These are phyloP conservation scores for Phytophthora pinifolia DNA, from an alignment of 352 stramenopile genomes.

Conservation along the genomic window DNA sequence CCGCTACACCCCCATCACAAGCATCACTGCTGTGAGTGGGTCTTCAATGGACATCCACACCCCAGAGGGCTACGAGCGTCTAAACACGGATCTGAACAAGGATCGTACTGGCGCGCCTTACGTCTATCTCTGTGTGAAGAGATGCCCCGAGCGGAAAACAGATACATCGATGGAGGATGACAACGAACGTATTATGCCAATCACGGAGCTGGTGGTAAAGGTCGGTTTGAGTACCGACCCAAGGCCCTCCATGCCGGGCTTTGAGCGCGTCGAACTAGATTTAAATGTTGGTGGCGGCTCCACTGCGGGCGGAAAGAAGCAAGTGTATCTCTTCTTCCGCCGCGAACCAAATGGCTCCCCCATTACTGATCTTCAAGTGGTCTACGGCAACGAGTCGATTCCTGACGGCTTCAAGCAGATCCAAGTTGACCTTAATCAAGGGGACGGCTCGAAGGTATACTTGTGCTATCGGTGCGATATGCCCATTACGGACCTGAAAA, in stretches of 20 bases:
- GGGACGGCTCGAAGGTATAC: constrained; percentile 79
- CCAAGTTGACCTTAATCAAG: constrained; percentile 85
- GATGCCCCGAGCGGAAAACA: constrained; percentile 52
- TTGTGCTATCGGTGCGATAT: constrained; percentile 89
- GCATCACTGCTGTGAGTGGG: constrained; percentile 73
- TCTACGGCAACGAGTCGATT: constrained; percentile 78
- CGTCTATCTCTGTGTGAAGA: constrained; percentile 82
- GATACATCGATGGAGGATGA: constrained; percentile 34
- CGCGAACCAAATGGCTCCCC: constrained; percentile 76
- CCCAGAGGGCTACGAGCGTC: constrained; percentile 66
- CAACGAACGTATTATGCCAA: constrained; percentile 43
- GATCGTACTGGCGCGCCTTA: constrained; percentile 76
- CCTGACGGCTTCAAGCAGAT: constrained; percentile 89
- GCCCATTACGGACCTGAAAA: constrained; percentile 86
- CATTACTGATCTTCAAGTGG: constrained; percentile 83
- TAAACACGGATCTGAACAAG: constrained; percentile 88
- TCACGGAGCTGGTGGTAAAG: constrained; percentile 84
- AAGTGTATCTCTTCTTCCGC: constrained; percentile 84
- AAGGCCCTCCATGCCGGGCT: constrained; percentile 66
- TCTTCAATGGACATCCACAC: constrained; percentile 67
- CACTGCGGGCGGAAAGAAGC: constrained; percentile 66
- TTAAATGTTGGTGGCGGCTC: constrained; percentile 68
- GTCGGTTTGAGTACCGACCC: constrained; percentile 52
- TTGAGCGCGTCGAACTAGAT: constrained; percentile 82
- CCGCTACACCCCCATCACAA: constrained; percentile 85